phyloP scores from a whole-genome alignment of 2,329 filamentous ascomycete species.

The Ceratocystis papillata region DNA sequence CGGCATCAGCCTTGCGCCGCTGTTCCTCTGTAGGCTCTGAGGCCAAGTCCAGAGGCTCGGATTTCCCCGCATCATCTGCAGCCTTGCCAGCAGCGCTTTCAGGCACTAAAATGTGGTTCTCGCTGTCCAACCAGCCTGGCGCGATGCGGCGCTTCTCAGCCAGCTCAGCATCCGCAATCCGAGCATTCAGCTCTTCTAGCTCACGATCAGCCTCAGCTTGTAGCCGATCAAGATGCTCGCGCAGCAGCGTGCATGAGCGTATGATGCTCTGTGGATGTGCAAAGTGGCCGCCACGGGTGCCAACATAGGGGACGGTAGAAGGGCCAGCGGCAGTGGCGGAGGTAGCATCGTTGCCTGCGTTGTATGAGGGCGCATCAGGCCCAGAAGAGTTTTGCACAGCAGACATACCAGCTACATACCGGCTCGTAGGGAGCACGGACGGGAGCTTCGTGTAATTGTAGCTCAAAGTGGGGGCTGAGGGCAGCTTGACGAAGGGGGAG shows the following conservation, averaged over 20 bases:
- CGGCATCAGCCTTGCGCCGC: conserved; percentile 25
- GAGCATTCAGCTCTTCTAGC: conserved; percentile 59
- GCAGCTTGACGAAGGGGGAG: conserved; percentile 85
- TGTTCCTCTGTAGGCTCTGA: conserved; percentile 24
- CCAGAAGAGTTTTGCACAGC: conserved; percentile 23
- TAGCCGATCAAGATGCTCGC: conserved; percentile 60
- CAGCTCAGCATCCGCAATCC: conserved; percentile 53
- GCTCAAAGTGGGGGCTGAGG: conserved; percentile 78
- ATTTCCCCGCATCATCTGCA: conserved; percentile 28
- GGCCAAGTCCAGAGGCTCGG: conserved; percentile 31
- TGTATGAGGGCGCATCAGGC: conserved; percentile 31
- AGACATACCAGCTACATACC: conserved; percentile 37
- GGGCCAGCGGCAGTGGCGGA: conserved; percentile 27
- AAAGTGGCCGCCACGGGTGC: conserved; percentile 66
- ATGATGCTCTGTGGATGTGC: conserved; percentile 82
- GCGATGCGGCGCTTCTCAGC: conserved; percentile 71
- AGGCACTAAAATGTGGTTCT: conserved; percentile 57
- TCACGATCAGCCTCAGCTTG: conserved; percentile 56
- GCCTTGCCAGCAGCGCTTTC: conserved; percentile 37
- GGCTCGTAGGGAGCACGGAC: conserved; percentile 57
- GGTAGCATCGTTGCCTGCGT: conserved; percentile 25
- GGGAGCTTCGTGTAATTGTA: conserved; percentile 92
- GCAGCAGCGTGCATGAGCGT: conserved; percentile 66
- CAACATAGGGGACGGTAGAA: conserved; percentile 50
- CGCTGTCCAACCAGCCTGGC: conserved; percentile 70